These are phyloP conservation scores for Suillus fuscotomentosus DNA, from an alignment of 768 basidiomycete species.

Conservation along the genomic window DNA sequence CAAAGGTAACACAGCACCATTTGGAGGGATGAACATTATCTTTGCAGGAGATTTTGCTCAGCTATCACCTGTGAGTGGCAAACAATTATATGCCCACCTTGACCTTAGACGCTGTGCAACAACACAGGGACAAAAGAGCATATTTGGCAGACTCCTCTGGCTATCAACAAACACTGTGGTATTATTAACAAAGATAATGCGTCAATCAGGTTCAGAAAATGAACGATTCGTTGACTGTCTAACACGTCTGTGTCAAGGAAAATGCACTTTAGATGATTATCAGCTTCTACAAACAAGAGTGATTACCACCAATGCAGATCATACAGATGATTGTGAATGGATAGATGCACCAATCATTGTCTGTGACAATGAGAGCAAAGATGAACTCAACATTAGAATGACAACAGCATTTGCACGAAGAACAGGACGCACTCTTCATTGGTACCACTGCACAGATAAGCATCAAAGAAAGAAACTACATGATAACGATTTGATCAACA, in stretches of 20 bases:
- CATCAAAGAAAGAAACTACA: conserved; percentile 7
- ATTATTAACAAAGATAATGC: conserved; percentile 21
- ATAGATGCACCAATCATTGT: conserved; percentile 34
- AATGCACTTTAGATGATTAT: conserved; percentile 26
- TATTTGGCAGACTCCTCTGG: conserved; percentile 36
- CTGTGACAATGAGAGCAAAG: conserved; percentile 34
- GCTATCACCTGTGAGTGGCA: conserved; percentile 35
- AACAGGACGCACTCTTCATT: neutral
- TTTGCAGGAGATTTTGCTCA: conserved; percentile 46
- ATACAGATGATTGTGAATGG: conserved; percentile 21
- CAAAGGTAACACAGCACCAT: conserved; percentile 26
- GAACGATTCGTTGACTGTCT: conserved; percentile 22
- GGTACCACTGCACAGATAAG: conserved; percentile 29
- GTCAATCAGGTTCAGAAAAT: conserved; percentile 26
- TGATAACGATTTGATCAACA: conserved; percentile 4
- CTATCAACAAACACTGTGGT: conserved; percentile 29
- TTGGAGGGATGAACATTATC: conserved; percentile 41
- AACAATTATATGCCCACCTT: conserved; percentile 18
- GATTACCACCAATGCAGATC: neutral
- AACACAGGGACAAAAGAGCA: conserved; percentile 10
- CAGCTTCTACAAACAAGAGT: conserved; percentile 16
- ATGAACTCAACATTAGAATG: conserved; percentile 31
- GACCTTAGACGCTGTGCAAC: neutral
- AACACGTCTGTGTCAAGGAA: conserved; percentile 19
- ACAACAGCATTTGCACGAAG: conserved; percentile 8